Conservation (phyloP, 202 grass and related monocot genomes). For the Schoenoplectus tabernaemontani region DNA sequence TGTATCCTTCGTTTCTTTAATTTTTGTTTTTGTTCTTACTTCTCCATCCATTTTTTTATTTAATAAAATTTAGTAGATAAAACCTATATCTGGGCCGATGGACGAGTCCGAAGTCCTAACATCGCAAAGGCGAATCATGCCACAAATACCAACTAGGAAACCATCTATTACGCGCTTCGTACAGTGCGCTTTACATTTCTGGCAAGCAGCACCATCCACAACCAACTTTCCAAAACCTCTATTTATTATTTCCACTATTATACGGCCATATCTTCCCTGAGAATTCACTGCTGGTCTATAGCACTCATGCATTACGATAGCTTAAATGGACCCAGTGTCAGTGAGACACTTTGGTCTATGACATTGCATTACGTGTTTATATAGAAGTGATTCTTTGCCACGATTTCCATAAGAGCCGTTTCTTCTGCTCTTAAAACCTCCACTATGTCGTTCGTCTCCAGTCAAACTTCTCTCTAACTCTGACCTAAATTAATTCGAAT, state of each 20-base stretch:
- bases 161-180: not conserved
- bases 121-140: not conserved
- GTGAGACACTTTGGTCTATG: not conserved
- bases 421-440: conserved; percentile 18
- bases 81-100: not conserved
- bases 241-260: conserved; percentile 6
- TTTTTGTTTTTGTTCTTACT: not conserved
- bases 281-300: not conserved
- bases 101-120: not conserved
- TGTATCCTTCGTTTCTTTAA: not conserved
- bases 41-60: not conserved
- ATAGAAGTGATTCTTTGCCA: not conserved
- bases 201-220: not conserved
- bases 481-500: not conserved
- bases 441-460: not conserved
- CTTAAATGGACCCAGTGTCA: not conserved
- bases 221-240: conserved; percentile 1
- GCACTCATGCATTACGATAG: not conserved
- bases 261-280: not conserved
- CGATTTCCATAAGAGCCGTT: conserved; percentile 19
- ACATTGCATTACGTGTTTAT: not conserved
- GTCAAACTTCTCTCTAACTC: not conserved
- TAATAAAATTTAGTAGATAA: not conserved
- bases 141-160: not conserved
- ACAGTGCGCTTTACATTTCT: not conserved